Evolutionary conservation across 2,329 filamentous ascomycete genomes (phyloP).

Genomic region (Neopestalotiopsis clavispora): DNA sequence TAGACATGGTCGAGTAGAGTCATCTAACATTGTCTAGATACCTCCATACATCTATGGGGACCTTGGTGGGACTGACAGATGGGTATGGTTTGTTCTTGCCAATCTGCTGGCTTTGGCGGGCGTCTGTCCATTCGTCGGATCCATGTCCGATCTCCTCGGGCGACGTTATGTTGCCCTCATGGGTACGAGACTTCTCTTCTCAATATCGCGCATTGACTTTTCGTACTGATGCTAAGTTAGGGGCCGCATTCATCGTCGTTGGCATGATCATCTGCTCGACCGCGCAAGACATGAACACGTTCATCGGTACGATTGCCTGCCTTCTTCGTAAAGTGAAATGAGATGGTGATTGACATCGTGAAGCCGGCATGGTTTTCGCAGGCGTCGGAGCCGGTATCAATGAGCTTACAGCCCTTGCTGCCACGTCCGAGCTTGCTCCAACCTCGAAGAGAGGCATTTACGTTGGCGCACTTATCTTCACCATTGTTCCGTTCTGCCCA

Average conservation of each 20-base stretch:
- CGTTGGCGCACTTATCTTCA: constrained; percentile 63
- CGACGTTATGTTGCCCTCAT: constrained; percentile 62
- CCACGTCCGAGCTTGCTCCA: constrained; percentile 70
- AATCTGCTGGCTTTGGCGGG: constrained; percentile 62
- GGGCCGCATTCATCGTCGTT: constrained; percentile 31
- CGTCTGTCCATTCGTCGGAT: constrained; percentile 68
- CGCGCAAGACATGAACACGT: constrained; percentile 62
- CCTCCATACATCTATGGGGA: constrained; percentile 62
- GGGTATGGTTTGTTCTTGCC: constrained; percentile 63
- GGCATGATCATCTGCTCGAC: constrained; percentile 65
- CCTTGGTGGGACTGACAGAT: constrained; percentile 63
- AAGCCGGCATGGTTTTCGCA: constrained; percentile 57
- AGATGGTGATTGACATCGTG: constrained; percentile 7
- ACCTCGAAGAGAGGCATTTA: constrained; percentile 68
- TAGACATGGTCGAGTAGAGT: constrained; percentile 17
- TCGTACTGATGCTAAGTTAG: neutral
- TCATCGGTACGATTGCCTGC: constrained; percentile 56
- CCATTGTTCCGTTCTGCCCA: constrained; percentile 66
- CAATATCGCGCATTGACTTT: neutral
- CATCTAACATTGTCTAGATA: constrained; percentile 39
- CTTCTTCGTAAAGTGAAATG: neutral
- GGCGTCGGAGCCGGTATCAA: constrained; percentile 71
- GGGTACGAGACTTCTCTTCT: constrained; percentile 37
- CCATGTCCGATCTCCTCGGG: constrained; percentile 67
- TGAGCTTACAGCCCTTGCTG: constrained; percentile 71